Percentiles rank a stretch among this genome's conserved stretches.
phyloP scores from a whole-genome alignment of 495 filamentous ascomycete species.

The Usnea hakonensis region DNA sequence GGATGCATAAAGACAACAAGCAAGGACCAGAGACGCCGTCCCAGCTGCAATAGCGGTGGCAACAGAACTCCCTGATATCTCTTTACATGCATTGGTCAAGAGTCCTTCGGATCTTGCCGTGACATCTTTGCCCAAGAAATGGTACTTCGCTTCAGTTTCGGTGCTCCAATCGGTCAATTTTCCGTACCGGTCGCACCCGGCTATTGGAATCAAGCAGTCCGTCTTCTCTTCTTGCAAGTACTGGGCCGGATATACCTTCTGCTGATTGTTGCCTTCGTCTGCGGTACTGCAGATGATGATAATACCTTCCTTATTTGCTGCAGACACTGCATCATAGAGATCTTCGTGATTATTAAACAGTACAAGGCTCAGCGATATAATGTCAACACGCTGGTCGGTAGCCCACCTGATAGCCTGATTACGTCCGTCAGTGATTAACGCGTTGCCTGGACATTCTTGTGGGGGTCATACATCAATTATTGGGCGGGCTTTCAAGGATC shows the following conservation, averaged over 20 bases:
- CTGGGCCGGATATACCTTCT: not conserved
- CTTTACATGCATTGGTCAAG: not conserved
- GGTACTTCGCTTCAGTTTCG: not conserved
- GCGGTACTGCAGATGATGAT: not conserved
- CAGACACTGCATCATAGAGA: not conserved
- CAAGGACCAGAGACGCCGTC: not conserved
- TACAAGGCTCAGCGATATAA: not conserved
- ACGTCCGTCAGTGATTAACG: not conserved
- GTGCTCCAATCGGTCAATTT: not conserved
- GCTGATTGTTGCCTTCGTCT: not conserved
- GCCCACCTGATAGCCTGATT: not conserved
- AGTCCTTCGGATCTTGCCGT: not conserved
- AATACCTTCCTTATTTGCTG: not conserved
- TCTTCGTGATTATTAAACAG: not conserved
- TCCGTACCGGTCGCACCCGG: not conserved
- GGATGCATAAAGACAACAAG: no score
- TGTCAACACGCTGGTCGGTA: not conserved
- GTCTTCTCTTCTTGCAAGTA: not conserved
- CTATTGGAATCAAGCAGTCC: not conserved
- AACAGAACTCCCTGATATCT: not conserved
- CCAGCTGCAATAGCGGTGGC: constrained; percentile 1
- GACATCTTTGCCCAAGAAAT: not conserved
- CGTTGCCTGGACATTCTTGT: not conserved
- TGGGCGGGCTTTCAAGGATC: not conserved
- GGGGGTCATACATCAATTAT: not conserved